phyloP scores from a whole-genome alignment of 176 grass and related monocot species.

The Bonia amplexicaulis region DNA sequence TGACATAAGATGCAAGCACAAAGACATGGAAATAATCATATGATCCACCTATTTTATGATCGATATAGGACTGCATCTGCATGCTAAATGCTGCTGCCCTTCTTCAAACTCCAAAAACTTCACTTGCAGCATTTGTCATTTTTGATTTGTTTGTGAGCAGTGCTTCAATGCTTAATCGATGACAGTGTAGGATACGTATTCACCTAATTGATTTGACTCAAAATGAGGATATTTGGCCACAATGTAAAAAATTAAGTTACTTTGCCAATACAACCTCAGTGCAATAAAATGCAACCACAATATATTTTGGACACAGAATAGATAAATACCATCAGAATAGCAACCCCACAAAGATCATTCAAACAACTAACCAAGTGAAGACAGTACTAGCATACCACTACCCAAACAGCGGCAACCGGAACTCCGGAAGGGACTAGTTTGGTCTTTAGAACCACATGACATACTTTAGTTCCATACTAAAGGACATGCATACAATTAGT shows the following conservation, averaged over 20 bases:
- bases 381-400: neutral
- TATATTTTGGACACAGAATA: conserved; percentile 3
- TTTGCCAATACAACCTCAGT: neutral
- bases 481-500: neutral
- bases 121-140: neutral
- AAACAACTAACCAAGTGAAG: neutral
- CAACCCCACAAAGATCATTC: neutral
- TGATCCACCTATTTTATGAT: neutral
- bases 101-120: neutral
- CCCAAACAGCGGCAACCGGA: neutral
- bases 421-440: neutral
- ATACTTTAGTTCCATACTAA: neutral
- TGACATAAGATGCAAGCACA: neutral
- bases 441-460: neutral
- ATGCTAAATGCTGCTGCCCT: neutral
- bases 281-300: neutral
- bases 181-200: neutral
- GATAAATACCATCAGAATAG: conserved; percentile 4
- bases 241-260: neutral
- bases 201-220: neutral
- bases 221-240: neutral
- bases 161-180: neutral
- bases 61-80: neutral
- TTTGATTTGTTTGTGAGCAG: neutral
- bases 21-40: neutral